phyloP scores from a whole-genome alignment of 2,329 filamentous ascomycete species.

The Macrophomina phaseolina region DNA sequence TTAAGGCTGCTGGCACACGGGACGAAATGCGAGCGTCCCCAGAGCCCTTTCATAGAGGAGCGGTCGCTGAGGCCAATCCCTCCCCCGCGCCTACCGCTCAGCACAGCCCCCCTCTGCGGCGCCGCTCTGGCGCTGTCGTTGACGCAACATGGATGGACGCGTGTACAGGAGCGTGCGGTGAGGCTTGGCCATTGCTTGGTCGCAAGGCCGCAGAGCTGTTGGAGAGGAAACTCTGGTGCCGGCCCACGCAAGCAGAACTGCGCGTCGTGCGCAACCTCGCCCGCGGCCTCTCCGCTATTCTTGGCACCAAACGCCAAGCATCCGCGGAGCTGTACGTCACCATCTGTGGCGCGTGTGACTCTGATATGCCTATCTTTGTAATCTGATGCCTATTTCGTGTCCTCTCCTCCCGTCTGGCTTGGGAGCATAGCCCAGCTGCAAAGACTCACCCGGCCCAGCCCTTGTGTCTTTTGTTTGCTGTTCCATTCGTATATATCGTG shows the following conservation, averaged over 20 bases:
- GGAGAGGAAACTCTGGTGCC: neutral
- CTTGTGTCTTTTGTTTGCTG: neutral
- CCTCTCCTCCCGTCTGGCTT: neutral
- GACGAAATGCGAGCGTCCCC: neutral
- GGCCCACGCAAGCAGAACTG: slow-evolving; percentile 3
- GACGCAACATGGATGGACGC: slow-evolving; percentile 26
- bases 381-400: neutral
- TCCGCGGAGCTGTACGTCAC: neutral
- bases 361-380: neutral
- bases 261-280: neutral
- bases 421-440: slow-evolving; percentile 6
- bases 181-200: slow-evolving; percentile 24
- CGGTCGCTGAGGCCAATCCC: neutral
- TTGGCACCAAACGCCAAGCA: slow-evolving; percentile 10
- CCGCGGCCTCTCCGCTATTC: slow-evolving; percentile 6
- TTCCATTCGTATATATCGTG: neutral
- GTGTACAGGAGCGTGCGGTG: slow-evolving; percentile 14
- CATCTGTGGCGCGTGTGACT: neutral
- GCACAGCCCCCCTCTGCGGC: slow-evolving; percentile 22
- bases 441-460: neutral
- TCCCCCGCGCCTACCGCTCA: slow-evolving; percentile 14
- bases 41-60: slow-evolving; percentile 2
- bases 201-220: neutral
- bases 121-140: slow-evolving; percentile 7
- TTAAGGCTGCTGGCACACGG: neutral